A percentile compares a stretch with the other conserved stretches of the same genome.
These are phyloP conservation scores for Piloderma croceum DNA, from an alignment of 768 basidiomycete species.

Conservation along the genomic window DNA sequence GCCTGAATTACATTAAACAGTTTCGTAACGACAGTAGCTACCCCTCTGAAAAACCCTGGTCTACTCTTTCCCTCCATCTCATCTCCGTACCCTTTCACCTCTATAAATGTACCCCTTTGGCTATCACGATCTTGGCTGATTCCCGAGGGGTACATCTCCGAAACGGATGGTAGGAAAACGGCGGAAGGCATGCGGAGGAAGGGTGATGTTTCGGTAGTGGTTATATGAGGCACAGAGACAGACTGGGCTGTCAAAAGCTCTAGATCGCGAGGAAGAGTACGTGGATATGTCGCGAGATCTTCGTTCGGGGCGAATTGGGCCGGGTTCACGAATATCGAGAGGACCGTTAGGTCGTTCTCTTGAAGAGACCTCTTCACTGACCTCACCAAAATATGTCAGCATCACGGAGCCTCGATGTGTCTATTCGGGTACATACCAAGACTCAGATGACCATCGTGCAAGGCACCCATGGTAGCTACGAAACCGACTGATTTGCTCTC, in stretches of 20 bases:
- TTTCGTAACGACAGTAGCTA: constrained; percentile 92
- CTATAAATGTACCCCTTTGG: constrained; percentile 87
- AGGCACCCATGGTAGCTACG: constrained; percentile 97
- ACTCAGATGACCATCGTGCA: constrained; percentile 89
- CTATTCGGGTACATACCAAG: constrained; percentile 56
- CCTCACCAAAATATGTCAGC: background rate
- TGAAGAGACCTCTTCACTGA: constrained; percentile 72
- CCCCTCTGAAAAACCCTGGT: constrained; percentile 92
- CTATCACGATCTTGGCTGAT: constrained; percentile 67
- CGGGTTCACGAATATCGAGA: constrained; percentile 98
- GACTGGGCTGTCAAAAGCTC: constrained; percentile 44
- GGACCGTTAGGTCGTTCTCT: constrained; percentile 79
- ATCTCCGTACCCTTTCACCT: constrained; percentile 85
- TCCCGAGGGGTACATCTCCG: constrained; percentile 91
- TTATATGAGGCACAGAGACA: constrained; percentile 15
- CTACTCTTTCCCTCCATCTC: constrained; percentile 89
- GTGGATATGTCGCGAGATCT: constrained; percentile 87
- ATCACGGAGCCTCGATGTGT: background rate
- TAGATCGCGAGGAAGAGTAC: constrained; percentile 76
- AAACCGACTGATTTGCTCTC: constrained; percentile 72
- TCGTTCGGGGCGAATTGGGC: constrained; percentile 96
- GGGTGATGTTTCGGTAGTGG: too few species aligned
- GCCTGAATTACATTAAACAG: constrained; percentile 91
- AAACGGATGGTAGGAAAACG: constrained; percentile 73
- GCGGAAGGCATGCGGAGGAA: constrained; percentile 45